These are phyloP conservation scores for Malassezia furfur DNA, from an alignment of 1,284 basidiomycete species.

Conservation along the genomic window DNA sequence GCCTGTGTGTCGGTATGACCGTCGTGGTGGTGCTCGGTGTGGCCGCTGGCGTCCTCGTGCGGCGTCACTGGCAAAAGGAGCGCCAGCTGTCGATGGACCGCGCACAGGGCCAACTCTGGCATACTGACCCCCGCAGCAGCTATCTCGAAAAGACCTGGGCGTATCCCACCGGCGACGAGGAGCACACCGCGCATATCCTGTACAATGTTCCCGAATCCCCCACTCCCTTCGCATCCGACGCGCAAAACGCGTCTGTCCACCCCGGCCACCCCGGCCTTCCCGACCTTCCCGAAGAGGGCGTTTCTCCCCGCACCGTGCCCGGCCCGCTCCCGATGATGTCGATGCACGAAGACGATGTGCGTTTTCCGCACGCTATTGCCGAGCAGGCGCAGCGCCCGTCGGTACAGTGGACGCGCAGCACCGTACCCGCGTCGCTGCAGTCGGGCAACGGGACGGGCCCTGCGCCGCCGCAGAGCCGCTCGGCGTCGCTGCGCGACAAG, in stretches of 20 bases:
- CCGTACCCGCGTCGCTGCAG: neutral
- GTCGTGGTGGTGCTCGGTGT: slow-evolving; percentile 7
- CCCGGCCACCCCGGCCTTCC: neutral
- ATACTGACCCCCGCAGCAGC: neutral
- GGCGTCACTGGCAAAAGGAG: slow-evolving; percentile 10
- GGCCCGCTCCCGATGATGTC: neutral
- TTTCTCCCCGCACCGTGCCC: neutral
- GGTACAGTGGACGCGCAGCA: neutral
- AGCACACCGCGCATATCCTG: neutral
- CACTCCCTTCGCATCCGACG: neutral
- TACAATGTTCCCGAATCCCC: slow-evolving; percentile 7
- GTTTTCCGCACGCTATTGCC: neutral
- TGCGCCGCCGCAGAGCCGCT: neutral
- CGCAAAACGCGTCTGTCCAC: neutral
- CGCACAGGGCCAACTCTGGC: neutral
- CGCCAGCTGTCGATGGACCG: slow-evolving; percentile 8
- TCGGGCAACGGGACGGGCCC: neutral
- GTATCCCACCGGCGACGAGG: neutral
- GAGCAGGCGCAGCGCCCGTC: slow-evolving; percentile 3
- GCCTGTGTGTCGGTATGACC: slow-evolving; percentile 10
- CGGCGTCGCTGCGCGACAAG: slow-evolving; percentile 4
- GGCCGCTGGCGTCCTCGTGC: slow-evolving; percentile 3
- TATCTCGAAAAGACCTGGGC: slow-evolving; percentile 1
- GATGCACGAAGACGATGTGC: slow-evolving; percentile 5
- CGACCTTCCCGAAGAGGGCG: neutral